phyloP scores from a whole-genome alignment of 345 rosid genomes.

The Salix purpurea region DNA sequence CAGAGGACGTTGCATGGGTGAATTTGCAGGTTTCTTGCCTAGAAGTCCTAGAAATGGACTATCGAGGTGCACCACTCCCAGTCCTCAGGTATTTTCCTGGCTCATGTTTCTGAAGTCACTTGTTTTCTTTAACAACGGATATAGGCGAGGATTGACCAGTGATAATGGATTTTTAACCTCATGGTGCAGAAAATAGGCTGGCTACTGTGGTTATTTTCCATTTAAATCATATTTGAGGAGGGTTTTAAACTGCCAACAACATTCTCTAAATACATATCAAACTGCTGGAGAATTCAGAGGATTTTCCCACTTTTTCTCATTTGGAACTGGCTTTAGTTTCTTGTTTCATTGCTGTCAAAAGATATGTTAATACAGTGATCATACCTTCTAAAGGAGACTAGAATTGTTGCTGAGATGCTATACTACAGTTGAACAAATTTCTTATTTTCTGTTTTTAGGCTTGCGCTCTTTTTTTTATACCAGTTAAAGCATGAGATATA shows the following conservation, averaged over 20 bases:
- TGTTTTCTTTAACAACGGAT: not conserved
- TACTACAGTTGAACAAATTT: not conserved
- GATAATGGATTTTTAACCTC: not conserved
- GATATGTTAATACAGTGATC: not conserved
- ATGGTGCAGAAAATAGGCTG: not conserved
- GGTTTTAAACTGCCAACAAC: not conserved
- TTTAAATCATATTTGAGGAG: not conserved
- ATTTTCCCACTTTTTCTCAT: not conserved
- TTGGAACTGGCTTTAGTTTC: not conserved
- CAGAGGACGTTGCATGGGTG: constrained; percentile 32
- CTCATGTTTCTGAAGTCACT: not conserved
- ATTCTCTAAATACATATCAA: not conserved
- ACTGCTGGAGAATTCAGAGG: not conserved
- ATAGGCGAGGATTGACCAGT: not conserved
- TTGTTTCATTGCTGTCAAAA: not conserved
- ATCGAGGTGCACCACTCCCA: constrained; percentile 51
- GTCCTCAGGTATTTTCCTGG: constrained; percentile 51
- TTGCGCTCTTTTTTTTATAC: not conserved
- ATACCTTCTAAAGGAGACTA: not conserved
- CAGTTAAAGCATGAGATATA: not conserved
- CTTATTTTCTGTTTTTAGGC: not conserved
- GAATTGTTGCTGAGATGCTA: not conserved
- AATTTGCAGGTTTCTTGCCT: constrained; percentile 46
- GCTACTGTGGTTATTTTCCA: not conserved
- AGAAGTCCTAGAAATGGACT: constrained; percentile 40